phyloP scores from a whole-genome alignment of 2,329 filamentous ascomycete species.

The Aureobasidium lini region DNA sequence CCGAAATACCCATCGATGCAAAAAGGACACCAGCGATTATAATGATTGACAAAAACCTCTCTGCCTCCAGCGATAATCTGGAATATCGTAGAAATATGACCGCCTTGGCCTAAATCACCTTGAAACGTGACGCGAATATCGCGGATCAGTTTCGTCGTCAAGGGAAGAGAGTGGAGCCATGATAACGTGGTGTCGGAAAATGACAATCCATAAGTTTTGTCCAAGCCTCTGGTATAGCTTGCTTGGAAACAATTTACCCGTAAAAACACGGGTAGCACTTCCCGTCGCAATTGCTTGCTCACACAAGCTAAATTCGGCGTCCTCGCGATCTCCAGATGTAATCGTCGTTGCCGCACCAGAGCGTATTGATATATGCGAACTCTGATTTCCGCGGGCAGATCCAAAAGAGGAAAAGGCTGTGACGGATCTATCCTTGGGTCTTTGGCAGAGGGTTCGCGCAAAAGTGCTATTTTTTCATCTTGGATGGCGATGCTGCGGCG shows the following conservation, averaged over 20 bases:
- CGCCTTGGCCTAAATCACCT: background rate
- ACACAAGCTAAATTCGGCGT: background rate
- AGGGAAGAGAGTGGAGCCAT: background rate
- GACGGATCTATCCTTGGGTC: background rate
- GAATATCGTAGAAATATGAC: background rate
- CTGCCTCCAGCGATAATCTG: background rate
- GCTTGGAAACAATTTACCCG: background rate
- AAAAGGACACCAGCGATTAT: background rate
- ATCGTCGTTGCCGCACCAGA: background rate
- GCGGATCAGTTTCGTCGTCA: background rate
- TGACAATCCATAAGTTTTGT: background rate
- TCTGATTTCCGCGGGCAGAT: slow-evolving; percentile 5
- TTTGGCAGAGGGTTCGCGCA: background rate
- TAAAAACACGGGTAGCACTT: background rate
- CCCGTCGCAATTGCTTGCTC: background rate
- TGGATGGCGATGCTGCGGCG: background rate
- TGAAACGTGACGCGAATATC: slow-evolving; percentile 6
- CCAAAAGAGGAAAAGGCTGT: background rate
- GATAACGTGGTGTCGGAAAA: background rate
- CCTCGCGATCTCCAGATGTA: background rate
- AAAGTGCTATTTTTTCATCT: background rate
- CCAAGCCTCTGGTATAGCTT: background rate
- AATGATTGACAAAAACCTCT: background rate
- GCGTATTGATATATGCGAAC: slow-evolving; percentile 1
- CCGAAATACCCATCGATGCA: slow-evolving; percentile 8